phyloP scores from a whole-genome alignment of 257 asterid genomes.

The Scutellaria minor region DNA sequence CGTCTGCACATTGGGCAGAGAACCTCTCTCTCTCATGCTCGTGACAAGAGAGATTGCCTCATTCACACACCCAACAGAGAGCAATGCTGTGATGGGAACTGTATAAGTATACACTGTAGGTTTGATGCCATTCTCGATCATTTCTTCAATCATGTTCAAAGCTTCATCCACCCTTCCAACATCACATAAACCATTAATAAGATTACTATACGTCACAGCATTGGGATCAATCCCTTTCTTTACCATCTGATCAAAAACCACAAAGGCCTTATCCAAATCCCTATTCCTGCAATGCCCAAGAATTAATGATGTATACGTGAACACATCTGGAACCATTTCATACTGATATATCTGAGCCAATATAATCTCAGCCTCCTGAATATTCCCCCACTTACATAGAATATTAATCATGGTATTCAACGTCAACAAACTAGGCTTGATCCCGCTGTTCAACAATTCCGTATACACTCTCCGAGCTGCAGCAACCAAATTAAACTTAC shows the following conservation, averaged over 20 bases:
- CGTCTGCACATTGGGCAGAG: slow-evolving; percentile 70
- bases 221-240: slow-evolving; percentile 72
- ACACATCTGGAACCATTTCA: slow-evolving; percentile 76
- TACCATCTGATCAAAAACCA: slow-evolving; percentile 71
- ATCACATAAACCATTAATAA: slow-evolving; percentile 80
- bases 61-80: slow-evolving; percentile 59
- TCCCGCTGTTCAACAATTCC: slow-evolving; percentile 59
- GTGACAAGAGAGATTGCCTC: slow-evolving; percentile 73
- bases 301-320: slow-evolving; percentile 78
- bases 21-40: slow-evolving; percentile 70
- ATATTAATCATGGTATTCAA: slow-evolving; percentile 84
- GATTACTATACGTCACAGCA: slow-evolving; percentile 70
- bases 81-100: slow-evolving; percentile 64
- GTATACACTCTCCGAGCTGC: slow-evolving; percentile 59
- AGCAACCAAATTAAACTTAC: slow-evolving; percentile 69
- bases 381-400: slow-evolving; percentile 78
- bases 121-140: slow-evolving; percentile 64
- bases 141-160: slow-evolving; percentile 66
- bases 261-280: slow-evolving; percentile 67
- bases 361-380: slow-evolving; percentile 69
- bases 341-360: slow-evolving; percentile 60
- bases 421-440: slow-evolving; percentile 68
- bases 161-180: slow-evolving; percentile 75
- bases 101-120: slow-evolving; percentile 82
- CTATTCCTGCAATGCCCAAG: slow-evolving; percentile 83